These are phyloP conservation scores for Pisolithus microcarpus DNA, from an alignment of 768 basidiomycete species.

Conservation along the genomic window DNA sequence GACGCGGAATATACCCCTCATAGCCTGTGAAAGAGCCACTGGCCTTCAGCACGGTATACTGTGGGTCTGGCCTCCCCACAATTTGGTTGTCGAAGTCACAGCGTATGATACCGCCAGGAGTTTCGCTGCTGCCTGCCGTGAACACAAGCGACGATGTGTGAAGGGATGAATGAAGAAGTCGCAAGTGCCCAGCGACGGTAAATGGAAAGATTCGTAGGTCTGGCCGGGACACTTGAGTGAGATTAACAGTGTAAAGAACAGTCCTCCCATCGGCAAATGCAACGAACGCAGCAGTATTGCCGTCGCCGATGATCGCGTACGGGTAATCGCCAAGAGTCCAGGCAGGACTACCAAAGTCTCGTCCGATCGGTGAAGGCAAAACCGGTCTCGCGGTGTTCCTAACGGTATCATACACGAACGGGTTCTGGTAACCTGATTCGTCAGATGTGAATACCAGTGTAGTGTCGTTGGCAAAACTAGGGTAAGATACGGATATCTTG, in stretches of 20 bases:
- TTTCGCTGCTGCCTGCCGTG: not conserved
- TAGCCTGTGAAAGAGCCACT: not conserved
- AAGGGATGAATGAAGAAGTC: not conserved
- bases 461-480: slow-evolving; percentile 51
- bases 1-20: slow-evolving; percentile 5
- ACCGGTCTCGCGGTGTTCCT: slow-evolving; percentile 20
- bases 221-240: slow-evolving; percentile 2
- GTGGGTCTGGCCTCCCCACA: too few species aligned
- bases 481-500: slow-evolving; percentile 50
- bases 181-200: slow-evolving; percentile 9
- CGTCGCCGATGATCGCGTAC: slow-evolving; percentile 17
- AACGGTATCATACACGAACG: slow-evolving; percentile 45
- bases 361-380: slow-evolving; percentile 12
- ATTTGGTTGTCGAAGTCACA: not conserved
- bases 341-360: slow-evolving; percentile 19
- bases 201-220: slow-evolving; percentile 5
- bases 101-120: slow-evolving; percentile 7
- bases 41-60: too few species aligned
- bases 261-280: slow-evolving; percentile 24
- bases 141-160: slow-evolving; percentile 6
- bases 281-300: slow-evolving; percentile 22
- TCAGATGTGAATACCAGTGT: slow-evolving; percentile 60
- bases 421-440: slow-evolving; percentile 54
- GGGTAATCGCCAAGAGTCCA: slow-evolving; percentile 15
- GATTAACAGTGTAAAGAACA: slow-evolving; percentile 27